phyloP scores from a whole-genome alignment of 2,329 filamentous ascomycete species.

The Fusarium sp. region DNA sequence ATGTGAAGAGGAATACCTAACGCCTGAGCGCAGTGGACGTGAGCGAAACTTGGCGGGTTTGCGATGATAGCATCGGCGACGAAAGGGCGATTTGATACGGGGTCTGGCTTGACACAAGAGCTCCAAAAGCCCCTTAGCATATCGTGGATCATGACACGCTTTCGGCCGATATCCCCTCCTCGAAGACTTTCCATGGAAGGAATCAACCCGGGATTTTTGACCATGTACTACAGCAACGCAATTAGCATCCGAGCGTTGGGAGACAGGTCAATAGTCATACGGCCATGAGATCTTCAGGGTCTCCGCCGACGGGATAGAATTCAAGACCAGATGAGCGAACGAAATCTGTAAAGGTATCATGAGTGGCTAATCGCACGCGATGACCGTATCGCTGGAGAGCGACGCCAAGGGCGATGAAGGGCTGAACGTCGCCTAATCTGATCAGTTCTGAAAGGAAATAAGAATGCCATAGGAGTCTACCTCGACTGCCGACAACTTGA shows the following conservation, averaged over 20 bases:
- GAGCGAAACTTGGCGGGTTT: conserved; percentile 80
- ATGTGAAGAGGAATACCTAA: conserved; percentile 79
- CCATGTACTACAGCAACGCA: not conserved
- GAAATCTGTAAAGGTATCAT: conserved; percentile 10
- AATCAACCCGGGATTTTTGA: not conserved
- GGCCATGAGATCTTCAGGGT: conserved; percentile 23
- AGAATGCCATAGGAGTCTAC: not conserved
- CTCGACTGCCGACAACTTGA: conserved; percentile 26
- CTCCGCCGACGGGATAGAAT: conserved; percentile 20
- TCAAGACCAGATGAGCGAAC: not conserved
- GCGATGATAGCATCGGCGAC: conserved; percentile 82
- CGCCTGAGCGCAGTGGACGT: conserved; percentile 80
- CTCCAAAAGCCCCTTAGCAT: not conserved
- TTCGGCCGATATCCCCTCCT: not conserved
- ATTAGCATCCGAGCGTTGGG: rapidly evolving
- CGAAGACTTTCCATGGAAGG: not conserved
- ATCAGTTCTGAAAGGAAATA: not conserved
- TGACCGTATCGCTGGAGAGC: conserved; percentile 17
- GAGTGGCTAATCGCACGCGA: conserved; percentile 18
- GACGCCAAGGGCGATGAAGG: conserved; percentile 16
- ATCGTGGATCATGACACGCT: not conserved
- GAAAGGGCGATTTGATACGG: conserved; percentile 53
- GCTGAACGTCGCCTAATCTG: conserved; percentile 13
- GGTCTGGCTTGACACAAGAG: not conserved
- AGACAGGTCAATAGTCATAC: not conserved